Evolutionary conservation across 1,284 basidiomycete genomes (phyloP).

Genomic region (Anthracocystis walkeri): DNA sequence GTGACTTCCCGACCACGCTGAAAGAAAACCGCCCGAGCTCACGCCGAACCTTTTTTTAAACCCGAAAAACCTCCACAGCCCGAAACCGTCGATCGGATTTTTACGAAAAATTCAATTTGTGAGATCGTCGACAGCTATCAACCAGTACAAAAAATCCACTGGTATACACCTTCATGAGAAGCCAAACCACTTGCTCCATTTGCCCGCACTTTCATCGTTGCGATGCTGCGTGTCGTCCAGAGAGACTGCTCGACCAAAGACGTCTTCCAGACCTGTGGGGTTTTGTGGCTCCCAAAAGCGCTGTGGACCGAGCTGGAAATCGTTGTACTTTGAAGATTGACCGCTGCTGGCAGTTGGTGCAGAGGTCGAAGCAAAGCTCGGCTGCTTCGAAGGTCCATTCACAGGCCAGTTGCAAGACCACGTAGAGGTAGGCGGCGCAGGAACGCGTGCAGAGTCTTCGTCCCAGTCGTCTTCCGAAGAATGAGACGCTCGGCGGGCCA

Average conservation of each 20-base stretch:
- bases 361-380: not conserved
- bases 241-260: slow-evolving; percentile 48
- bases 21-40: slow-evolving; percentile 5
- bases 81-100: slow-evolving; percentile 6
- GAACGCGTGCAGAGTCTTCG: not conserved
- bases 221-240: slow-evolving; percentile 24
- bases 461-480: slow-evolving; percentile 31
- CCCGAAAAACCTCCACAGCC: not conserved
- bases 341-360: not conserved
- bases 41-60: slow-evolving; percentile 17
- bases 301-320: slow-evolving; percentile 56
- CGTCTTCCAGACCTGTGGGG: slow-evolving; percentile 61
- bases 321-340: slow-evolving; percentile 13
- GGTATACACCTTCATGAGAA: slow-evolving; percentile 15
- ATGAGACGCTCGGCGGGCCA: slow-evolving; percentile 21
- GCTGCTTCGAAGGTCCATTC: slow-evolving; percentile 1
- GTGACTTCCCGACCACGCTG: slow-evolving; percentile 33
- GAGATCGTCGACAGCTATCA: not conserved
- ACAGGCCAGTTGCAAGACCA: slow-evolving; percentile 8
- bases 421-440: not conserved
- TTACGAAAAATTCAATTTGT: not conserved
- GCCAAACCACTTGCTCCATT: slow-evolving; percentile 47
- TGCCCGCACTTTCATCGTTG: slow-evolving; percentile 4
- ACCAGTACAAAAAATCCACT: not conserved
- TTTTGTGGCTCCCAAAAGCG: slow-evolving; percentile 53